phyloP scores from a whole-genome alignment of 2,329 filamentous ascomycete genomes.

The Monilinia fructigena region DNA sequence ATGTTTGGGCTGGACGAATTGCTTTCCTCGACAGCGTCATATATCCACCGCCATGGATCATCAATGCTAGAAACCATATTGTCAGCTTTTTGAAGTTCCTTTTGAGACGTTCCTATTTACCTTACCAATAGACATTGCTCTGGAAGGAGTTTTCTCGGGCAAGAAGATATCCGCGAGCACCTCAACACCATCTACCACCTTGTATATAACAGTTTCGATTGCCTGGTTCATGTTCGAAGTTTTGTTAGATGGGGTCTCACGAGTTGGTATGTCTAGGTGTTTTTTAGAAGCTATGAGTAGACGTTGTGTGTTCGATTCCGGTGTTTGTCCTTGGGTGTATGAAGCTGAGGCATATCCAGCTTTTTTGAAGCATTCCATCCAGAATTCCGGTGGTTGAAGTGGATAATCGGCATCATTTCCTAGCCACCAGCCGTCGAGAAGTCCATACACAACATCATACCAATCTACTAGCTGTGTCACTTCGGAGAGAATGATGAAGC shows the following conservation, averaged over 20 bases:
- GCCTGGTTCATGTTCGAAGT: neutral
- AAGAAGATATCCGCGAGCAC: conserved; percentile 16
- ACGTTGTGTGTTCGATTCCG: conserved; percentile 23
- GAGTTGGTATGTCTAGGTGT: neutral
- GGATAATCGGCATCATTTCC: neutral
- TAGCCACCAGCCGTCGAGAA: conserved; percentile 39
- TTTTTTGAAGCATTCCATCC: conserved; percentile 25
- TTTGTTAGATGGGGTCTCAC: neutral
- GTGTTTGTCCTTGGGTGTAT: conserved; percentile 28
- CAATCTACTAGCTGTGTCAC: conserved; percentile 32
- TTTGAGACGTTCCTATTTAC: neutral
- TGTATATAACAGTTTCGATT: conserved; percentile 10
- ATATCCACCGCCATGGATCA: conserved; percentile 24
- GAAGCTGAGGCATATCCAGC: conserved; percentile 25
- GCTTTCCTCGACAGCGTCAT: conserved; percentile 19
- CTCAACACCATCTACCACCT: conserved; percentile 7
- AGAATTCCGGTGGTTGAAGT: conserved; percentile 29
- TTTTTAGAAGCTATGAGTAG: conserved; percentile 16
- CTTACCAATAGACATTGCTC: conserved; percentile 10
- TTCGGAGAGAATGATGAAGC: conserved; percentile 32
- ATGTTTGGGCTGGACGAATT: conserved; percentile 30
- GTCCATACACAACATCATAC: conserved; percentile 36
- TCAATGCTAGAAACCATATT: neutral
- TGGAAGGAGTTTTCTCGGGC: neutral
- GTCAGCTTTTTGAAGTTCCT: neutral